These are phyloP conservation scores for Colletotrichum kahawae DNA, from an alignment of 2,329 filamentous ascomycete species.

Conservation along the genomic window DNA sequence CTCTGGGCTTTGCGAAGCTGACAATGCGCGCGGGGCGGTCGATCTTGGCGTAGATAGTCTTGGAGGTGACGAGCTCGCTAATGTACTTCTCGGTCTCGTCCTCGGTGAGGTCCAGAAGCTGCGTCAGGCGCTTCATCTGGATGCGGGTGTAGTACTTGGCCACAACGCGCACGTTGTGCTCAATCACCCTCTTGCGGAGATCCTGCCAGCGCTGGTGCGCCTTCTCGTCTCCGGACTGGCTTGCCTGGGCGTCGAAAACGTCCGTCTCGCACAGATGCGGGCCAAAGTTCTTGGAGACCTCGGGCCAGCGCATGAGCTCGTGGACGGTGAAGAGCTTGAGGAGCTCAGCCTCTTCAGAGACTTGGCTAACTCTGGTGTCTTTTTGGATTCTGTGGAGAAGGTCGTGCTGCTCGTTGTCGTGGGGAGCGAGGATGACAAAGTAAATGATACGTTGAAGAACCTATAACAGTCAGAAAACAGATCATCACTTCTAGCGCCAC, in stretches of 20 bases:
- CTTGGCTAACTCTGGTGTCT: conserved; percentile 80
- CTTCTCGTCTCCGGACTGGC: conserved; percentile 76
- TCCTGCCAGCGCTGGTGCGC: conserved; percentile 90
- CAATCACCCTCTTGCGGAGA: conserved; percentile 95
- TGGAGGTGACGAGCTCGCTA: conserved; percentile 92
- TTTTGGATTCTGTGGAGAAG: conserved; percentile 91
- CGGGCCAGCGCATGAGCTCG: conserved; percentile 98
- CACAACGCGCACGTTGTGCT: conserved; percentile 97
- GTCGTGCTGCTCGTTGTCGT: conserved; percentile 98
- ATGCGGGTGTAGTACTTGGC: conserved; percentile 99
- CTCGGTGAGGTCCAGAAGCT: conserved; percentile 89
- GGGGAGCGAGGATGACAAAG: conserved; percentile 93
- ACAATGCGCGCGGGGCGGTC: conserved; percentile 92
- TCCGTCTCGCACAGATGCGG: conserved; percentile 88
- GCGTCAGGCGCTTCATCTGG: conserved; percentile 86
- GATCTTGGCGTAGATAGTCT: conserved; percentile 98
- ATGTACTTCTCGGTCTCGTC: conserved; percentile 99
- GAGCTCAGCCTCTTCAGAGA: conserved; percentile 82
- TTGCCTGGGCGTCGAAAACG: conserved; percentile 76
- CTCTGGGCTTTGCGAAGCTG: conserved; percentile 91
- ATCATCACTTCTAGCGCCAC: not conserved
- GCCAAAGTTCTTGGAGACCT: conserved; percentile 87
- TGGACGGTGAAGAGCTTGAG: conserved; percentile 94
- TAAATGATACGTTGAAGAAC: conserved; percentile 94
- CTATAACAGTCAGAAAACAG: conserved; percentile 46